A percentile compares a stretch with the other conserved stretches of the same genome.
These are phyloP conservation scores for Pseudognaphalium luteoalbum DNA, from an alignment of 129 eudicot species.

Conservation along the genomic window DNA sequence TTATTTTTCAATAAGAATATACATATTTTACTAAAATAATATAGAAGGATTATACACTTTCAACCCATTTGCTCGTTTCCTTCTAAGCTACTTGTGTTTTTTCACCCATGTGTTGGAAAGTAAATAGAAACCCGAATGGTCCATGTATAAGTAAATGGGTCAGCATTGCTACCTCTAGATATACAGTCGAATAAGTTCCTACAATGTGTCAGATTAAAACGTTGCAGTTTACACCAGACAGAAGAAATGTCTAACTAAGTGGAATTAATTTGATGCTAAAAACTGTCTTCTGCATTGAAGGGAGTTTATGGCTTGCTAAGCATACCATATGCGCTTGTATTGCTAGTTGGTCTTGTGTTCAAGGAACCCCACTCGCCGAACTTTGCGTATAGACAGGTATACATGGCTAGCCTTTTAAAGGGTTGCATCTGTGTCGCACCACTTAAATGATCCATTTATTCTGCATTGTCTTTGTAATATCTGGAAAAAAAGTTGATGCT, in stretches of 20 bases:
- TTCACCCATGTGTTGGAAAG: neutral
- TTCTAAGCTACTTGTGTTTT: no score
- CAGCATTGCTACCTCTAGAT: neutral
- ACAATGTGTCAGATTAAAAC: neutral
- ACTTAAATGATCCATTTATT: neutral
- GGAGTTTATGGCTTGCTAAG: constrained; percentile 86
- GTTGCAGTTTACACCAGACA: neutral
- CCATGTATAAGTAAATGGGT: neutral
- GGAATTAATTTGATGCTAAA: neutral
- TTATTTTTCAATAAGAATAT: neutral
- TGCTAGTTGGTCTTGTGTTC: constrained; percentile 69
- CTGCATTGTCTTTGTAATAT: constrained; percentile 12
- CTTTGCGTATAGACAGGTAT: constrained; percentile 77
- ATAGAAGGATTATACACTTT: neutral
- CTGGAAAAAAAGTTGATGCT: constrained; percentile 6
- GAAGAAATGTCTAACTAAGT: neutral
- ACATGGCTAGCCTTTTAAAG: neutral
- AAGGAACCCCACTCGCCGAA: constrained; percentile 63
- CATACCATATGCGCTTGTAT: constrained; percentile 70
- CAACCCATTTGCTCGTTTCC: neutral
- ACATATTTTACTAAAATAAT: neutral
- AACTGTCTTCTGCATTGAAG: constrained; percentile 30
- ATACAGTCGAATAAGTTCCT: neutral
- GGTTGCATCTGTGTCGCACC: neutral
- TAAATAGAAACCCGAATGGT: neutral